A percentile compares a stretch with the other conserved stretches of the same genome.
phyloP scores from a whole-genome alignment of 106 monocot genomes.

The Allium fistulosum region DNA sequence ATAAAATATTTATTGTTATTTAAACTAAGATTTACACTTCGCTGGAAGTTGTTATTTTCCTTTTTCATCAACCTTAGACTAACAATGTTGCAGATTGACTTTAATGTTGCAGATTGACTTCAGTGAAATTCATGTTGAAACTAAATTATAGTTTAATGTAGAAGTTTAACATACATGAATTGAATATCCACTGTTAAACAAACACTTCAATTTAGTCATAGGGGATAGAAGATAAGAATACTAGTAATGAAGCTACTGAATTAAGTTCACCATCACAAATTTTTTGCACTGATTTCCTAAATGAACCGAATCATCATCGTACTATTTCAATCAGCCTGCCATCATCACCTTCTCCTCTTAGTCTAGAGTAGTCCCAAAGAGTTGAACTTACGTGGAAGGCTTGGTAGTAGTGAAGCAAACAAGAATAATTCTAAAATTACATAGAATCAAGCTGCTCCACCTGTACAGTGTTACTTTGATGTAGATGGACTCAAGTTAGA shows the following conservation, averaged over 20 bases:
- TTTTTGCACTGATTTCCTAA: background rate
- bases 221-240: background rate
- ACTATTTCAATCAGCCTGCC: conserved; percentile 5
- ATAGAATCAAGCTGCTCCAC: conserved; percentile 25
- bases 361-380: background rate
- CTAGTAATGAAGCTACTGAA: background rate
- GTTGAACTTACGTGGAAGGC: conserved; percentile 26
- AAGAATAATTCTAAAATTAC: conserved; percentile 1
- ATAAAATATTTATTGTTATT: no score
- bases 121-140: background rate
- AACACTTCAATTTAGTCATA: background rate
- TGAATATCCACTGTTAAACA: background rate
- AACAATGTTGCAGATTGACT: background rate
- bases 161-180: background rate
- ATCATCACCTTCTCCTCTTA: background rate
- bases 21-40: no score
- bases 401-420: conserved; percentile 9
- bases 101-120: background rate
- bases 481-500: conserved; percentile 68
- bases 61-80: background rate
- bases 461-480: conserved; percentile 47
- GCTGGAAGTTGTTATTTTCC: background rate
- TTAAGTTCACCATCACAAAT: background rate
- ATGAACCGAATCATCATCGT: background rate
- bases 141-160: background rate